Conservation (phyloP, 108 stramenopile genomes). For the Aureococcus anophagefferens region DNA sequence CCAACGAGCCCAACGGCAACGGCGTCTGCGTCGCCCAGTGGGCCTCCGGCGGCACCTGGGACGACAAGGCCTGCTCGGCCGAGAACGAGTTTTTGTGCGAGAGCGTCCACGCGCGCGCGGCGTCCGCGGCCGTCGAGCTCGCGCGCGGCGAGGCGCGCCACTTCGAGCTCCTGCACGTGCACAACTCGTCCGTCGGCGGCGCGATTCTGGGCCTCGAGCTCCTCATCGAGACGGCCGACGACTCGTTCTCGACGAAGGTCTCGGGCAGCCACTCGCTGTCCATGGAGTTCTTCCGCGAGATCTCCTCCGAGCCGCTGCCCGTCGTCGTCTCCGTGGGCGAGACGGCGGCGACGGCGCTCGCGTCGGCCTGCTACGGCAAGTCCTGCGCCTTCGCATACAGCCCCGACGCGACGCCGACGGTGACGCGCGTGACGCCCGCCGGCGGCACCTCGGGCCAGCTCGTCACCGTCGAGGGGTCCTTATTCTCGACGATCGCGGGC, state of each 20-base stretch:
- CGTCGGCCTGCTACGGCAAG: not conserved
- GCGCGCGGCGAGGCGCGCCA: not conserved
- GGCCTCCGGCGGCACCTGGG: not conserved
- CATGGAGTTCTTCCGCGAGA: not conserved
- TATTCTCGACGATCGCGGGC: not conserved
- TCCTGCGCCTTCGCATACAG: not conserved
- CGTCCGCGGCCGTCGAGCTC: not conserved
- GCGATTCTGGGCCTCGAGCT: too few species aligned
- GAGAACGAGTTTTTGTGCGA: not conserved
- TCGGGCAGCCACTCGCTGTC: not conserved
- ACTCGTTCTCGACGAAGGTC: not conserved
- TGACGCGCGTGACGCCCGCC: not conserved
- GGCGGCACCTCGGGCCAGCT: not conserved
- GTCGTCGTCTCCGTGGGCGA: not conserved
- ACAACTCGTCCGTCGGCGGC: not conserved
- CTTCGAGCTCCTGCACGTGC: not conserved
- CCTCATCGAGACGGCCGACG: too few species aligned
- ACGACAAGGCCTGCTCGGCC: not conserved
- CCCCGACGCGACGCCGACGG: not conserved
- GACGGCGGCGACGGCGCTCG: not conserved
- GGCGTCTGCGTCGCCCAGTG: not conserved
- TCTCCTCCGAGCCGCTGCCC: not conserved
- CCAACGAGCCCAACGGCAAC: not conserved
- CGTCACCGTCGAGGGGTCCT: not conserved
- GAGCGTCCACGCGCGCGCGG: not conserved